phyloP scores from a whole-genome alignment of 2,329 filamentous ascomycete species.

The Colletotrichum higginsianum region DNA sequence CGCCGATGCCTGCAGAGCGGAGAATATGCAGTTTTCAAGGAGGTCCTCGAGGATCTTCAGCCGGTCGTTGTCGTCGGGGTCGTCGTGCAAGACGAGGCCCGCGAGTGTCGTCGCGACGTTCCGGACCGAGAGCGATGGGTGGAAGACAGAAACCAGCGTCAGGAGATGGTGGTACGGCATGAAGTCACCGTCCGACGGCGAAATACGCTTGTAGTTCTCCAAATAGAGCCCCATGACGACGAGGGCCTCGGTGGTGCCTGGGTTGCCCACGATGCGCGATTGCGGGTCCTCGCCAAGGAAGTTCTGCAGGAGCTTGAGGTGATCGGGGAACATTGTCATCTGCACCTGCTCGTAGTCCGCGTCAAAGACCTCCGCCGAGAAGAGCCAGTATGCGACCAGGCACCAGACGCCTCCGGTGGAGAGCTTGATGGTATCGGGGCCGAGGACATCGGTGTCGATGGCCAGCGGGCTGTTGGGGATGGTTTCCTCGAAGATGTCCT shows the following conservation, averaged over 20 bases:
- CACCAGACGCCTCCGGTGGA: slow-evolving; percentile 73
- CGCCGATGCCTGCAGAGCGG: slow-evolving; percentile 73
- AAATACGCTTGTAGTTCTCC: slow-evolving; percentile 64
- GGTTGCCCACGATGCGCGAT: slow-evolving; percentile 62
- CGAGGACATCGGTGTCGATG: slow-evolving; percentile 61
- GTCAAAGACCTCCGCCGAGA: slow-evolving; percentile 73
- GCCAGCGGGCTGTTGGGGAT: slow-evolving; percentile 62
- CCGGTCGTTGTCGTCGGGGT: slow-evolving; percentile 71
- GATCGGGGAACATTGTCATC: slow-evolving; percentile 73
- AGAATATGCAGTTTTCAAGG: slow-evolving; percentile 76
- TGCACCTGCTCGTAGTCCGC: slow-evolving; percentile 67
- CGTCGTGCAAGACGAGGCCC: slow-evolving; percentile 68
- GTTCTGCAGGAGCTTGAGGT: slow-evolving; percentile 66
- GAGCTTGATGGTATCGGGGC: slow-evolving; percentile 67
- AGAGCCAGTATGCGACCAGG: slow-evolving; percentile 74
- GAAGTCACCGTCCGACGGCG: slow-evolving; percentile 58
- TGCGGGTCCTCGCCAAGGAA: slow-evolving; percentile 69
- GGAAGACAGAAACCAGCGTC: slow-evolving; percentile 71
- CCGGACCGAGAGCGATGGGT: slow-evolving; percentile 67
- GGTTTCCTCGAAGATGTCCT: slow-evolving; percentile 59
- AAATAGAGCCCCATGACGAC: slow-evolving; percentile 73
- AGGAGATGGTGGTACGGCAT: slow-evolving; percentile 74
- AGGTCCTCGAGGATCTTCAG: slow-evolving; percentile 75
- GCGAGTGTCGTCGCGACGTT: slow-evolving; percentile 70
- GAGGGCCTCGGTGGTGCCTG: slow-evolving; percentile 72